phyloP scores from a whole-genome alignment of 805 yeast genomes.

The Metschnikowia koreensis region DNA sequence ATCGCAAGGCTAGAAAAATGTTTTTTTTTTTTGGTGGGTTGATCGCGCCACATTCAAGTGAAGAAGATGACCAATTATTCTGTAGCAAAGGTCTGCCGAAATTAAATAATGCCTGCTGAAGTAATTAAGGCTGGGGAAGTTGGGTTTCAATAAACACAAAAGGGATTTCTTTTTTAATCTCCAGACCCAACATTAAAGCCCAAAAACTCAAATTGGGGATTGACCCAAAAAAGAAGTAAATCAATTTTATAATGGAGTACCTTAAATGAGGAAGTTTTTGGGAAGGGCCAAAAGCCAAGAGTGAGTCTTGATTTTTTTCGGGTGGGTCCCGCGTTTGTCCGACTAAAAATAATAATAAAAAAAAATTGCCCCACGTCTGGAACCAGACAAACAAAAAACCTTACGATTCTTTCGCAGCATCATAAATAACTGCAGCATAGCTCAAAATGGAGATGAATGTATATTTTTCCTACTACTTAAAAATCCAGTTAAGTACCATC shows the following conservation, averaged over 20 bases:
- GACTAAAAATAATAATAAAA: background rate
- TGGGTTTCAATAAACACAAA: too few relatives aligned
- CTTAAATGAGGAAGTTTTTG: background rate
- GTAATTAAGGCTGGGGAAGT: too few relatives aligned
- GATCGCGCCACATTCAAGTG: background rate
- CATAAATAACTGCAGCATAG: slow-evolving; percentile 5
- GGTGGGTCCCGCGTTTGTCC: background rate
- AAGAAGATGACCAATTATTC: too few relatives aligned
- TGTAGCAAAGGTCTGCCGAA: too few relatives aligned
- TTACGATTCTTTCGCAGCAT: slow-evolving; percentile 9
- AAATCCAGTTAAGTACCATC: too few relatives aligned
- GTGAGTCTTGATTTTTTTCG: background rate
- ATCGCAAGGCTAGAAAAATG: background rate
- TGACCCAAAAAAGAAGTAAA: too few relatives aligned
- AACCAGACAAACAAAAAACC: background rate
- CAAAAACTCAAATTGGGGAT: too few relatives aligned
- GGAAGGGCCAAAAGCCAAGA: background rate
- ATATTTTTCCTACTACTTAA: background rate
- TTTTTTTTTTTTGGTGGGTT: background rate
- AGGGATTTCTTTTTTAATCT: too few relatives aligned
- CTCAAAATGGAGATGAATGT: background rate
- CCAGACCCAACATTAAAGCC: too few relatives aligned
- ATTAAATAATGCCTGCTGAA: too few relatives aligned
- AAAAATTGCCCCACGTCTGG: background rate
- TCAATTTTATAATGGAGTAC: too few relatives aligned